Base-by-base conservation (phyloP, 2,329 filamentous ascomycete species). In the Fusarium sp. region DNA sequence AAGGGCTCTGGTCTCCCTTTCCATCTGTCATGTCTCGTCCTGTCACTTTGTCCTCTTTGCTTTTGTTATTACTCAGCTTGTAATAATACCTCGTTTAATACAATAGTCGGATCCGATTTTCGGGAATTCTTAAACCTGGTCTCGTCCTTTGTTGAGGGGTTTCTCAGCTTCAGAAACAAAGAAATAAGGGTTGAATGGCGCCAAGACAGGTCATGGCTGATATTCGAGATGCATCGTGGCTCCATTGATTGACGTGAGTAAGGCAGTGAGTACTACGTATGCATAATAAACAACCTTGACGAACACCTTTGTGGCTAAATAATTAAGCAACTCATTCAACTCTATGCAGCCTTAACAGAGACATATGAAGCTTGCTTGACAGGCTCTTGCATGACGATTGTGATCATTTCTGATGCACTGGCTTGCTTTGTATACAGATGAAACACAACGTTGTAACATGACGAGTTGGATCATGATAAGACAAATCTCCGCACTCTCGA, bases 1-100 rank as follows among this genome's bases (percentile, higher is more conserved):
- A 69, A 71, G 69, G 69, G 64, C 64, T 71, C 14, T 17, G 32
- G n/a, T 69, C 69, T 72, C 69, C 69, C 69, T 72, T 72, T 52
- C 64, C 64, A 42, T 67, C 40, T 52, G 32, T 59, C 18, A 14
- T 41, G 48, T 37, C 32, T 20, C n/a, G 38, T 30, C 54, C 35
- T 46, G 40, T 65, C 45, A 23, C 41, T 67, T 45, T 67, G 37
- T 54, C n/a, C 49, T 20, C 57, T 56, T 58, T 46, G 18, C 27
- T 56, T 67, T 63, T 50, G 49, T 55, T 45, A 30, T 68, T 55
- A 49, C 60, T 71, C 52, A 67, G 41, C 48, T 49, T 27, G 18
- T 7, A 35, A 55, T 46, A n/a, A 30, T 64, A 32, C 27, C 27
- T 52, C 7, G 37, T 46, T 30, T 32, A 37, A 37, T n/a, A 44